phyloP scores from a whole-genome alignment of 1,284 basidiomycete genomes.

The Melampsora larici-populina region DNA sequence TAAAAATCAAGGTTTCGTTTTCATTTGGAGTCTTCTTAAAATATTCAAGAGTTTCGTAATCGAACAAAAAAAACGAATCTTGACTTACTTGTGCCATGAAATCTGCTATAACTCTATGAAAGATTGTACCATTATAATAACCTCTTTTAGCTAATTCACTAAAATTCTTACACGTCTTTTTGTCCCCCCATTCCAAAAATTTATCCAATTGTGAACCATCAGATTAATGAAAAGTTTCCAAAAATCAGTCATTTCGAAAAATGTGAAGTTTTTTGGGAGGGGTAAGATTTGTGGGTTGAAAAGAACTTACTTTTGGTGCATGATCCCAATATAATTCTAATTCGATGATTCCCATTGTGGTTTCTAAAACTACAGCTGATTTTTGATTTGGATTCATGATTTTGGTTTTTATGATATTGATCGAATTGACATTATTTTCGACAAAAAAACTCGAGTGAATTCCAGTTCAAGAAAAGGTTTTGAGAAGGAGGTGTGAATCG shows the following conservation, averaged over 20 bases:
- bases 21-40: too few species aligned
- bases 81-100: slow-evolving; percentile 47
- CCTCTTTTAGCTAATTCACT: slow-evolving; percentile 50
- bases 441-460: too few species aligned
- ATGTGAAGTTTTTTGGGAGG: too few species aligned
- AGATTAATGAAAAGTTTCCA: too few species aligned
- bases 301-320: slow-evolving; percentile 49
- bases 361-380: slow-evolving; percentile 48
- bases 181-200: not conserved
- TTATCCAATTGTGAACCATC: too few species aligned
- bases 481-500: too few species aligned
- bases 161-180: slow-evolving; percentile 46
- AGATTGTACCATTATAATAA: slow-evolving; percentile 50
- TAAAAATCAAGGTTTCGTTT: not conserved
- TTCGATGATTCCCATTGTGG: slow-evolving; percentile 49
- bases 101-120: slow-evolving; percentile 43
- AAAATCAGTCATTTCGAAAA: too few species aligned
- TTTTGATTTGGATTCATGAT: not conserved
- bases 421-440: not conserved
- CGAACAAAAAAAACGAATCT: not conserved
- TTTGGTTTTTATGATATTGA: not conserved
- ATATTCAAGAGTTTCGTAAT: too few species aligned
- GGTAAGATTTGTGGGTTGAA: not conserved
- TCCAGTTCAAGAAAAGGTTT: too few species aligned
- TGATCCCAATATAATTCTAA: slow-evolving; percentile 52